Evolutionary conservation across 148 eudicot genomes (phyloP).

Genomic region (Gaultheria prostrata): DNA sequence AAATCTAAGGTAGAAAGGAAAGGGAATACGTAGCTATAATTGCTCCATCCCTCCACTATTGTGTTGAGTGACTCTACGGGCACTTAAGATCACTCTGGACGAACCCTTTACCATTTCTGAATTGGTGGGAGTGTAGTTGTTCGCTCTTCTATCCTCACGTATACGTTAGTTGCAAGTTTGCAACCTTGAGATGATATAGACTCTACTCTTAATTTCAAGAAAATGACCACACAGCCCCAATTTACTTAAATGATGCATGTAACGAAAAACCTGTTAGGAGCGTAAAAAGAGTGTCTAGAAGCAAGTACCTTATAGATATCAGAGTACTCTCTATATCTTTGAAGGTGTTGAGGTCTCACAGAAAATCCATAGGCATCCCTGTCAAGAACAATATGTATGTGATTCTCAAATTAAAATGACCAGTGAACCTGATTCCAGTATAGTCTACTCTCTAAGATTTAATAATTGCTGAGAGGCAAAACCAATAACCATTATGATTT

Average conservation of each 20-base stretch:
- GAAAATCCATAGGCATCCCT: constrained; percentile 95
- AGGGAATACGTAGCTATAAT: no score
- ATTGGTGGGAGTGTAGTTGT: neutral
- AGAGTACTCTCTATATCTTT: constrained; percentile 67
- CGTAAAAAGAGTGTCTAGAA: neutral
- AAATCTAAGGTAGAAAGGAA: no score
- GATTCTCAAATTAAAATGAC: constrained; percentile 8
- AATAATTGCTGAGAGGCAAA: neutral
- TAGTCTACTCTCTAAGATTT: neutral
- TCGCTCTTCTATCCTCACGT: neutral
- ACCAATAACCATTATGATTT: neutral
- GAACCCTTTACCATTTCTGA: neutral
- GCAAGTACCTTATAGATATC: constrained; percentile 60
- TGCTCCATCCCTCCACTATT: no score
- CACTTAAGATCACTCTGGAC: neutral
- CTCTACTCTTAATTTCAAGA: neutral
- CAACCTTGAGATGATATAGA: neutral
- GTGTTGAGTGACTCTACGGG: no score
- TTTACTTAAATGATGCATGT: no score
- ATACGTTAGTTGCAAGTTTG: neutral
- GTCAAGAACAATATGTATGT: constrained; percentile 18
- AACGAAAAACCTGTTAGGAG: neutral
- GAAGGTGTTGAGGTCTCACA: constrained; percentile 83
- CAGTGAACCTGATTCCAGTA: neutral
- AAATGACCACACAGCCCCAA: neutral